Conservation (phyloP, 352 stramenopile species). For the Phytophthora tentaculata region DNA sequence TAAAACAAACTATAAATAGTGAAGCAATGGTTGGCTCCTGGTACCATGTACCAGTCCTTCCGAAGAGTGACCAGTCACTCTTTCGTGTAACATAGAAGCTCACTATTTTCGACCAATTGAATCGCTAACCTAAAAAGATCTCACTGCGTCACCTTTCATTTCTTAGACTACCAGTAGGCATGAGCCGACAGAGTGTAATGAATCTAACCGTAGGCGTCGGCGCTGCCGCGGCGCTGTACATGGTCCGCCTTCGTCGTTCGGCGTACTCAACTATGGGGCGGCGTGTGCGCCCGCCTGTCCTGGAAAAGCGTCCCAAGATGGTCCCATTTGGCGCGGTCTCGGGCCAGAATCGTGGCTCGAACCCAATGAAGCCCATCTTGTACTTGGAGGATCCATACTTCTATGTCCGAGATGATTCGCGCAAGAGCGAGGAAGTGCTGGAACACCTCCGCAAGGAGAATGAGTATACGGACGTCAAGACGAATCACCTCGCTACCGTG, state of each 20-base stretch:
- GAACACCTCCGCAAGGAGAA: constrained; percentile 95
- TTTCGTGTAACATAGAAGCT: too few relatives aligned
- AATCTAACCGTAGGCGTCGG: constrained; percentile 64
- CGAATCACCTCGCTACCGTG: constrained; percentile 82
- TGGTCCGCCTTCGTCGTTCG: constrained; percentile 59
- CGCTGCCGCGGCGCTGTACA: constrained; percentile 60
- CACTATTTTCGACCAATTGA: too few relatives aligned
- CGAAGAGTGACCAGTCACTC: too few relatives aligned
- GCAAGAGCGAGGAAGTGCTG: constrained; percentile 92
- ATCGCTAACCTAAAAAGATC: too few relatives aligned
- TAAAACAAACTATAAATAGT: too few relatives aligned
- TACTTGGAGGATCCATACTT: constrained; percentile 95
- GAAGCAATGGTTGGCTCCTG: too few relatives aligned
- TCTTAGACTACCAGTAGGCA: too few relatives aligned
- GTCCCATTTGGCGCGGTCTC: constrained; percentile 83
- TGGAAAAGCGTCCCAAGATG: constrained; percentile 80
- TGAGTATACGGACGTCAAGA: constrained; percentile 90
- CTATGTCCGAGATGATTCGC: constrained; percentile 94
- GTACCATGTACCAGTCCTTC: too few relatives aligned
- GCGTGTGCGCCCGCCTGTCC: constrained; percentile 55
- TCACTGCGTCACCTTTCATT: too few relatives aligned
- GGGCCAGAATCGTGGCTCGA: constrained; percentile 80
- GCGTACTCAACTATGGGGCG: constrained; percentile 65
- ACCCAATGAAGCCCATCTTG: constrained; percentile 90
- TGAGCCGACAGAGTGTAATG: constrained; percentile 62